Conservation (phyloP, 1,139 yeast species). For the Debaryomyces coudertii region DNA sequence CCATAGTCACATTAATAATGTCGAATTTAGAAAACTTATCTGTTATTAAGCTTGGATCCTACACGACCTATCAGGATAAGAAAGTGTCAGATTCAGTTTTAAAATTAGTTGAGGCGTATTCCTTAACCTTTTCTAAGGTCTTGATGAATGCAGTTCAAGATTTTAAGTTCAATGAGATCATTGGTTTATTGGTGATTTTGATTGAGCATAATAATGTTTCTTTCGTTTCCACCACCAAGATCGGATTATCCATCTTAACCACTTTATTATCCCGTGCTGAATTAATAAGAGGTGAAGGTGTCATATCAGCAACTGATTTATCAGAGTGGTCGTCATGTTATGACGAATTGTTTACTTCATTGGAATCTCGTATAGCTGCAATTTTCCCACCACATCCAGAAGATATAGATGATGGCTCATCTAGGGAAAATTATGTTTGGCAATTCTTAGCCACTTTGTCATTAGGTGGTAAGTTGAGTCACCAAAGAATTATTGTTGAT, state of each 20-base stretch:
- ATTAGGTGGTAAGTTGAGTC: slow-evolving; percentile 87
- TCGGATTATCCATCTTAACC: slow-evolving; percentile 85
- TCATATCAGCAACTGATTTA: slow-evolving; percentile 58
- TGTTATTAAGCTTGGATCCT: slow-evolving; percentile 78
- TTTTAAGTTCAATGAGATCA: slow-evolving; percentile 77
- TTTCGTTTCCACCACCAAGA: slow-evolving; percentile 76
- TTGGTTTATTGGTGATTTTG: slow-evolving; percentile 76
- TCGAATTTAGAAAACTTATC: slow-evolving; percentile 80
- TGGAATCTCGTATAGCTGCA: slow-evolving; percentile 76
- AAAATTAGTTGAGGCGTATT: slow-evolving; percentile 77
- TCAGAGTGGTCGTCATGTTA: slow-evolving; percentile 82
- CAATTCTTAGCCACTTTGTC: slow-evolving; percentile 95
- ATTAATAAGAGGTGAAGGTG: slow-evolving; percentile 82
- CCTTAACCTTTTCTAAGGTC: slow-evolving; percentile 81
- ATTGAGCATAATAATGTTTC: slow-evolving; percentile 75
- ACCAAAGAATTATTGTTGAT: slow-evolving; percentile 92
- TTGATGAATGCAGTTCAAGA: slow-evolving; percentile 85
- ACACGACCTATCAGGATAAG: slow-evolving; percentile 60
- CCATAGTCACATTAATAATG: slow-evolving; percentile 78
- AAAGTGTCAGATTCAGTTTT: slow-evolving; percentile 57
- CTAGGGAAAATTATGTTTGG: slow-evolving; percentile 76
- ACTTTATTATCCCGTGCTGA: slow-evolving; percentile 91
- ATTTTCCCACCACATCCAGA: slow-evolving; percentile 78
- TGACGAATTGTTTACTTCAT: slow-evolving; percentile 75
- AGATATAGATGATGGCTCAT: slow-evolving; percentile 67